Evolutionary conservation across 139 green algal genomes (phyloP), one percentile per base, ranked within the genome.

Genomic region (Chara braunii): DNA sequence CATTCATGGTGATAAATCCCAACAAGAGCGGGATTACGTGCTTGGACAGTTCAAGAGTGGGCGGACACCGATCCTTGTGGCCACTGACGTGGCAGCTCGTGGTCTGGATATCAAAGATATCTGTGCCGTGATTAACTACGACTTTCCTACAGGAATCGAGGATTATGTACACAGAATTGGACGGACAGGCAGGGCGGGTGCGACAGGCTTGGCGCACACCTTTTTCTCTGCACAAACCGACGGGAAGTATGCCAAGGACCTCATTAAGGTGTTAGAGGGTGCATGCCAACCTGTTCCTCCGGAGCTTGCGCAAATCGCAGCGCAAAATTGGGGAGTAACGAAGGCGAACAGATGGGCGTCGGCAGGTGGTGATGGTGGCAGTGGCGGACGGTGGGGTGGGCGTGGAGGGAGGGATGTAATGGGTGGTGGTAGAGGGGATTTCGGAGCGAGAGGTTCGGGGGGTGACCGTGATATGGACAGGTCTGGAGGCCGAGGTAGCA

Each of bases 1-100:
- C 36, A 95, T 97, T 68, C 90, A 97, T 75, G 90, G 90, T 48
- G 90, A 97, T 82, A 97, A 97, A 81, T 78, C 78, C 52, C 90
- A 96, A 83, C 75, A 84, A 64, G 90, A 95, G 81, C 85, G 90
- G 42, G 90, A 96, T 68, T 89, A 74, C 36, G 85, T 90, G 30
- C 75, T 96, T 8, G 40, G 44, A 7, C 43, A 70, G 51, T 89
- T 89, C 70, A 77, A 76, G 36, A 45, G 60, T 29, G 78, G 84
- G 6, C 50, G 58, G 9, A 33, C 31, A 3, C 77, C 77, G 14
- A 77, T 87, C 56, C 78, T 89, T 60, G 51, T 83, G 9, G 84
- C 84, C 36, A 89, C 84, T 12, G 84, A 89, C 57, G 84, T 89
- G 30, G 83, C 83, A 1, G 83, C 83, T 8, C 77, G 83, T 12